A percentile compares a stretch with the other conserved stretches of the same genome.
These are phyloP conservation scores for Blastobotrys muscicola DNA, from an alignment of 805 yeast species.

Conservation along the genomic window DNA sequence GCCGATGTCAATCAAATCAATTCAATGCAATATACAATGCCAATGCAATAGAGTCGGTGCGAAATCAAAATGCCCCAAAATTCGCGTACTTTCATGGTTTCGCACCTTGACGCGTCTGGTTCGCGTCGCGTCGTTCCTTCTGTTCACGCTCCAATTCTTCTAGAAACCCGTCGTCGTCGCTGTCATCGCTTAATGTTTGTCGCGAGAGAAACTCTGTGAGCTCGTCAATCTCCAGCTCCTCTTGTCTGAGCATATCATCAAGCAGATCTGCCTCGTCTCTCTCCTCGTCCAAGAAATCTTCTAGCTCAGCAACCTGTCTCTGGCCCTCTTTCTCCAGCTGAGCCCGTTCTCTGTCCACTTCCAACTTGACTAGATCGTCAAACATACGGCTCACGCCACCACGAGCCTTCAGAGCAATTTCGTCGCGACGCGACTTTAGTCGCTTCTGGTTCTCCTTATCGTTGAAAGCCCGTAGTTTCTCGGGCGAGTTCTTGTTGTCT, in stretches of 20 bases:
- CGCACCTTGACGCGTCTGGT: too few species aligned
- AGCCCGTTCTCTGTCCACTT: background rate
- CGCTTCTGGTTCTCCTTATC: conserved; percentile 2
- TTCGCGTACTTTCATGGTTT: too few species aligned
- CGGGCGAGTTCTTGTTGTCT: background rate
- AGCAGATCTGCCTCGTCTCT: conserved; percentile 3
- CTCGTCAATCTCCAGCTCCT: conserved; percentile 5
- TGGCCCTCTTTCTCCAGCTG: conserved; percentile 4
- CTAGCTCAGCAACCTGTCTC: background rate
- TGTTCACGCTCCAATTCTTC: too few species aligned
- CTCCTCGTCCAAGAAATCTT: conserved; percentile 3
- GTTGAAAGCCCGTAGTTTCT: background rate
- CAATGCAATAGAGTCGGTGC: too few species aligned
- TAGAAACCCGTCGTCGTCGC: too few species aligned
- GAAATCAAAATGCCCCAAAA: too few species aligned
- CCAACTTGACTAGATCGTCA: conserved; percentile 4
- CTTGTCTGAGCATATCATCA: conserved; percentile 3
- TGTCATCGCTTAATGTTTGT: too few species aligned
- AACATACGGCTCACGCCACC: conserved; percentile 9
- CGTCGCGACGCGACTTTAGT: conserved; percentile 3
- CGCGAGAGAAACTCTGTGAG: background rate
- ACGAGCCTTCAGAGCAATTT: conserved; percentile 7
- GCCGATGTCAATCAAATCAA: too few species aligned
- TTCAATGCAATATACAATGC: too few species aligned
- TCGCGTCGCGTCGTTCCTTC: too few species aligned